A percentile compares a stretch with the other conserved stretches of the same genome.
phyloP scores from a whole-genome alignment of 495 filamentous ascomycete genomes.

The Zalerion maritima region DNA sequence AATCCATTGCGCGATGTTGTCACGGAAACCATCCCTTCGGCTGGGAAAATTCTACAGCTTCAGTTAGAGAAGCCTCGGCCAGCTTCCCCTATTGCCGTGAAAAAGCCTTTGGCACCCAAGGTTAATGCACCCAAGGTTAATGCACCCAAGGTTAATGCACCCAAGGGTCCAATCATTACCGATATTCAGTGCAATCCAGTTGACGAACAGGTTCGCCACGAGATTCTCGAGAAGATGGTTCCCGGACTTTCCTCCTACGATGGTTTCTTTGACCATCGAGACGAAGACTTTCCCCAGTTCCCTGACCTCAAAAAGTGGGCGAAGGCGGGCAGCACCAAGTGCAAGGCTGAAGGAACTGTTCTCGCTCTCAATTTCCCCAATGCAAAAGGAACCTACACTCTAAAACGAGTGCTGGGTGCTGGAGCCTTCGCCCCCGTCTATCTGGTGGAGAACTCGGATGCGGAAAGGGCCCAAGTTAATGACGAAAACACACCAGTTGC shows the following conservation, averaged over 20 bases:
- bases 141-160: constrained; percentile 9
- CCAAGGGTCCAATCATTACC: constrained; percentile 55
- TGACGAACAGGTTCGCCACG: constrained; percentile 53
- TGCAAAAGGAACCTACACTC: constrained; percentile 45
- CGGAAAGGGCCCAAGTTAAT: constrained; percentile 28
- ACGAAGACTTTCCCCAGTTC: constrained; percentile 41
- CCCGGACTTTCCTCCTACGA: constrained; percentile 57
- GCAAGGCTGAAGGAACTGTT: constrained; percentile 34
- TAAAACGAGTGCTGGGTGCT: constrained; percentile 79
- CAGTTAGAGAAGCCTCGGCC: constrained; percentile 24
- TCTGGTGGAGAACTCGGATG: constrained; percentile 54
- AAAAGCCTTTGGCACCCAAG: constrained; percentile 13
- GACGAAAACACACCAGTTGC: constrained; percentile 34
- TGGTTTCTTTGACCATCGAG: constrained; percentile 59
- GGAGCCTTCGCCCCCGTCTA: constrained; percentile 94
- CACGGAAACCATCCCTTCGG: constrained; percentile 21
- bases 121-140: constrained; percentile 9
- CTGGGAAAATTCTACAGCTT: constrained; percentile 31
- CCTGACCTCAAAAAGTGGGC: constrained; percentile 66
- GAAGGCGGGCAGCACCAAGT: constrained; percentile 52
- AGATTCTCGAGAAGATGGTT: constrained; percentile 56
- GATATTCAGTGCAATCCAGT: constrained; percentile 81
- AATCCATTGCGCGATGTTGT: constrained; percentile 54
- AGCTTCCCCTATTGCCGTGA: constrained; percentile 3
- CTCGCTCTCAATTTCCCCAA: constrained; percentile 57